These are phyloP conservation scores for Kurtzmaniella fragi DNA, from an alignment of 805 yeast species.

Conservation along the genomic window DNA sequence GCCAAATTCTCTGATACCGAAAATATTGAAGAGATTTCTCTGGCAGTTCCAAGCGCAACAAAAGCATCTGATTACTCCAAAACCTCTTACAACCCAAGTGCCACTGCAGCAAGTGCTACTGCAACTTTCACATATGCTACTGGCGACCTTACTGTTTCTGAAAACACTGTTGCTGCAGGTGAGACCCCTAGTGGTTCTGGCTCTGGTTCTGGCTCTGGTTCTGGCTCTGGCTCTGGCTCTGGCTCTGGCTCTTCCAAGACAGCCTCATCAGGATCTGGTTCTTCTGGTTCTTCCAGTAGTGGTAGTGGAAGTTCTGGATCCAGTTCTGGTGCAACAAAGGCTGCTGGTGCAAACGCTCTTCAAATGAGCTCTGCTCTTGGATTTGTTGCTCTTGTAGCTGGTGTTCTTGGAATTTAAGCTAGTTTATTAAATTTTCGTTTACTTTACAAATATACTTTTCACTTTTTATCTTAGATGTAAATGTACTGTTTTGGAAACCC, in stretches of 20 bases:
- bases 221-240: slow-evolving; percentile 1
- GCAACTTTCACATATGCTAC: slow-evolving; percentile 1
- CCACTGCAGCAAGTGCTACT: slow-evolving; percentile 2
- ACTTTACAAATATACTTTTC: no score
- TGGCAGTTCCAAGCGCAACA: slow-evolving; percentile 48
- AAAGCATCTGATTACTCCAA: slow-evolving; percentile 42
- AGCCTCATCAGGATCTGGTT: slow-evolving; percentile 1
- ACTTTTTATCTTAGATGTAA: no score
- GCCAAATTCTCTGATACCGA: slow-evolving; percentile 22
- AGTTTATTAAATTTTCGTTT: no score
- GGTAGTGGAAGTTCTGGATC: no score
- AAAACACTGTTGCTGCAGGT: slow-evolving; percentile 13
- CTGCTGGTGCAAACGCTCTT: no score
- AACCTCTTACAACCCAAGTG: slow-evolving; percentile 16
- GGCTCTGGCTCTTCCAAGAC: slow-evolving; percentile 1
- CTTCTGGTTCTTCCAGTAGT: neutral
- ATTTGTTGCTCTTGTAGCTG: no score
- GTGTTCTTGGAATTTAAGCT: no score
- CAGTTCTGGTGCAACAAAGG: no score
- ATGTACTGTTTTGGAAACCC: no score
- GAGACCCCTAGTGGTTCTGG: slow-evolving; percentile 7
- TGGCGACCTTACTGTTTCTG: slow-evolving; percentile 2
- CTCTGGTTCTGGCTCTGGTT: neutral
- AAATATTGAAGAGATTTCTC: slow-evolving; percentile 42
- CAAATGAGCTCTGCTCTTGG: no score